Evolutionary conservation across 768 basidiomycete genomes (phyloP), one percentile per base, ranked within the genome.

Genomic region (Hortiboletus campestris): DNA sequence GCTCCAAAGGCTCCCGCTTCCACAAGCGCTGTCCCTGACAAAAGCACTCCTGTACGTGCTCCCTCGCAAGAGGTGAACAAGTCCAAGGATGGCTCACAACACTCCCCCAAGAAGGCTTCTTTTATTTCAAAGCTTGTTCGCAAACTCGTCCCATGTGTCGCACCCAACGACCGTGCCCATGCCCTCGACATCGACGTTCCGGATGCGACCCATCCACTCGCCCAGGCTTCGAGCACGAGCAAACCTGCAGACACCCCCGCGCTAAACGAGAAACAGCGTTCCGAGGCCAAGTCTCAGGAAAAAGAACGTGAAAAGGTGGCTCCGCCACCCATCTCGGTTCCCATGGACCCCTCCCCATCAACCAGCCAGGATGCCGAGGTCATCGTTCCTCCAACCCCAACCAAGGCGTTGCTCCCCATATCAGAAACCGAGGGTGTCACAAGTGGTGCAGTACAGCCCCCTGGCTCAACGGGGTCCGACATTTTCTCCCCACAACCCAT

Each of bases 361-460:
- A 20, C 61, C 22, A 35, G 53, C 22, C 63, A 64, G 35, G 78
- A 77, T 51, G 67, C 60, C 16, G 74, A 78, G 12, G 66, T 80
- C 50, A 39, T 79, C 46, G 61, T 80, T 4, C 78, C 82, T 17
- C 78, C 83, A 31, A 79, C 80, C 2, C 81, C 82, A 13, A 78
- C 77, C 16, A 75, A 67, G 16, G 43, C 49, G 16, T 68, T 79
- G 57, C 63, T 82, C 6, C 83, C 91, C 8, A 75, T 78, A 25
- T 82, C 85, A 10, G 93, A 94, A 73, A 92, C 93, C 8, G 92
- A 86, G 57, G 93, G 90, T 14, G 77, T 97, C 60, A 91, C 89
- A 11, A 93, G 91, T n/a, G 89, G 92, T 32, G 91, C 91, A 42
- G 94, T 96, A 22, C 91, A 94, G 65, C 82, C 93, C 3, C 94